A percentile compares a stretch with the other conserved stretches of the same genome.
These are phyloP conservation scores for Didymella pinodella DNA, from an alignment of 2,329 filamentous ascomycete genomes.

Conservation along the genomic window DNA sequence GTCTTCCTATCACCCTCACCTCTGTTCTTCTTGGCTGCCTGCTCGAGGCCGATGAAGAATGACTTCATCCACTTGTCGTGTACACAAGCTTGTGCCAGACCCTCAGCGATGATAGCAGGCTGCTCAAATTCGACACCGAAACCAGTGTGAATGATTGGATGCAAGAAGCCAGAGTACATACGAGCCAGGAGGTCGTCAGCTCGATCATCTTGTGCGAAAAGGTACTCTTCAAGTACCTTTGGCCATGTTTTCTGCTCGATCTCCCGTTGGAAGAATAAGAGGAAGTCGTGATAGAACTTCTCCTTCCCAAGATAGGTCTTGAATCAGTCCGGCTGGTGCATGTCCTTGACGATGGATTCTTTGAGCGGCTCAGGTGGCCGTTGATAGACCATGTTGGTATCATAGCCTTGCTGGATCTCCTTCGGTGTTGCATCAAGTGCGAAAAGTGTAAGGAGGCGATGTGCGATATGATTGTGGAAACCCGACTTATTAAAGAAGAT, in stretches of 20 bases:
- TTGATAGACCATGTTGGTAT: constrained; percentile 73
- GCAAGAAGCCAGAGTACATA: constrained; percentile 74
- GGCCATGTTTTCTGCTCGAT: constrained; percentile 72
- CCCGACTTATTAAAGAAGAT: constrained; percentile 79
- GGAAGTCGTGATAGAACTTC: constrained; percentile 74
- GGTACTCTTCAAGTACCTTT: constrained; percentile 67
- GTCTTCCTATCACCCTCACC: constrained; percentile 35
- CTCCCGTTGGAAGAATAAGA: constrained; percentile 77
- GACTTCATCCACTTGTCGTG: constrained; percentile 66
- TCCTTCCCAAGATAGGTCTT: constrained; percentile 68
- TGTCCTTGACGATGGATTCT: constrained; percentile 60
- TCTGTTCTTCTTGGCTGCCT: constrained; percentile 49
- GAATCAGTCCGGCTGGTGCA: constrained; percentile 66
- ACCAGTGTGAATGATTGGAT: constrained; percentile 84
- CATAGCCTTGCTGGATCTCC: constrained; percentile 70
- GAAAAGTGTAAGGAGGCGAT: constrained; percentile 79
- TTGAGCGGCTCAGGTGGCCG: constrained; percentile 60
- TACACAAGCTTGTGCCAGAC: constrained; percentile 76
- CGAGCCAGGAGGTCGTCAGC: constrained; percentile 74
- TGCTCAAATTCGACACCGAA: constrained; percentile 86
- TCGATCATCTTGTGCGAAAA: constrained; percentile 71
- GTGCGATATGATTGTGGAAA: constrained; percentile 84
- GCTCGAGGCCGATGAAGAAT: constrained; percentile 65
- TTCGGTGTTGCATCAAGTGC: constrained; percentile 72
- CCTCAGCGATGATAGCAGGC: constrained; percentile 81